These are phyloP conservation scores for Phoma sp. DNA, from an alignment of 2,329 filamentous ascomycete genomes.

Conservation along the genomic window DNA sequence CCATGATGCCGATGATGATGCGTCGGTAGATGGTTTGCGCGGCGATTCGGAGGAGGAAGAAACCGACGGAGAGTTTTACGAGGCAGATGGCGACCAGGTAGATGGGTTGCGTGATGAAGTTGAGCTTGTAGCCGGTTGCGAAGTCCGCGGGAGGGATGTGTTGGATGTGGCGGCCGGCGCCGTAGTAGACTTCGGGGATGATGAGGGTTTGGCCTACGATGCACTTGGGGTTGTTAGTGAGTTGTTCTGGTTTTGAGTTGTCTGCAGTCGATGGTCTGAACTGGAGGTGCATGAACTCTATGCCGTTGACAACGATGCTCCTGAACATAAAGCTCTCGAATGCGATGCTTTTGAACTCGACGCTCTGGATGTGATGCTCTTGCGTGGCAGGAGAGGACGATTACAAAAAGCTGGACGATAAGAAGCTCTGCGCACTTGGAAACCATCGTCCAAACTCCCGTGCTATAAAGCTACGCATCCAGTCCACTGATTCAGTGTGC, in stretches of 20 bases:
- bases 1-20: conserved; percentile 55
- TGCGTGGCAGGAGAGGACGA: too few relatives aligned
- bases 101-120: conserved; percentile 58
- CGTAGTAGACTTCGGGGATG: conserved; percentile 52
- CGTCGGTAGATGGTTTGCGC: conserved; percentile 50
- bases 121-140: conserved; percentile 53
- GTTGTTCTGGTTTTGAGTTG: background rate
- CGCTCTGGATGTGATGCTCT: too few relatives aligned
- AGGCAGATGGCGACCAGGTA: conserved; percentile 56
- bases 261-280: too few relatives aligned
- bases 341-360: too few relatives aligned
- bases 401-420: too few relatives aligned
- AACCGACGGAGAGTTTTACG: conserved; percentile 59
- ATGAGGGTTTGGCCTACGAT: conserved; percentile 52
- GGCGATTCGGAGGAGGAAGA: conserved; percentile 58
- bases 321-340: too few relatives aligned
- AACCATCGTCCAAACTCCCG: too few relatives aligned
- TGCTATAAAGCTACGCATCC: too few relatives aligned
- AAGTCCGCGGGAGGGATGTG: conserved; percentile 51
- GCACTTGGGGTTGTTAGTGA: conserved; percentile 32
- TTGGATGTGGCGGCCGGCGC: conserved; percentile 56
- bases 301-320: too few relatives aligned
- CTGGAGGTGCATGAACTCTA: too few relatives aligned
- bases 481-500: too few relatives aligned
- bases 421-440: too few relatives aligned